A percentile compares a stretch with the other conserved stretches of the same genome.
Conservation (phyloP, 1,284 basidiomycete genomes). For the Phellinidium pouzarii region DNA sequence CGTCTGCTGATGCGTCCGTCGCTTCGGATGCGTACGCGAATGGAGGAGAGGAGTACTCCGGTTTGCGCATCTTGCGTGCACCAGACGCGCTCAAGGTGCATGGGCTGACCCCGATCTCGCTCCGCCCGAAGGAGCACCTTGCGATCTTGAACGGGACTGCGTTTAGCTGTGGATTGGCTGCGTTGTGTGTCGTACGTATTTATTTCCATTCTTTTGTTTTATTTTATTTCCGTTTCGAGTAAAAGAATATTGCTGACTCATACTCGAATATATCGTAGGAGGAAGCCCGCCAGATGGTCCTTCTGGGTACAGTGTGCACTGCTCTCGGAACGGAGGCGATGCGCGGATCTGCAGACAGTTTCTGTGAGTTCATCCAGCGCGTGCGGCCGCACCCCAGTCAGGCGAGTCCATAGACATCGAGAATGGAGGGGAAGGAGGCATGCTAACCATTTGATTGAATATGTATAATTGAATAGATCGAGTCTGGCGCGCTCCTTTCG, state of each 20-base stretch:
- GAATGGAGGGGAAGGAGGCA: too few relatives aligned
- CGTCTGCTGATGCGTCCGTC: not conserved
- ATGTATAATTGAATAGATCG: too few relatives aligned
- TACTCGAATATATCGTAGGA: slow-evolving; percentile 26
- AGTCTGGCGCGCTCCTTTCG: slow-evolving; percentile 64
- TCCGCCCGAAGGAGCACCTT: slow-evolving; percentile 78
- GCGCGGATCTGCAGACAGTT: slow-evolving; percentile 63
- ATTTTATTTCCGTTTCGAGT: slow-evolving; percentile 39
- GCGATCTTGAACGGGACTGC: slow-evolving; percentile 81
- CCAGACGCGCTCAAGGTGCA: slow-evolving; percentile 61
- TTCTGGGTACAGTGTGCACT: slow-evolving; percentile 72
- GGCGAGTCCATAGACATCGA: slow-evolving; percentile 33
- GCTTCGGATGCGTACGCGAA: slow-evolving; percentile 39
- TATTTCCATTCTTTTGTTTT: slow-evolving; percentile 23
- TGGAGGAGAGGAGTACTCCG: slow-evolving; percentile 30
- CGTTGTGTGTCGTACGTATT: slow-evolving; percentile 32
- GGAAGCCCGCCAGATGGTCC: slow-evolving; percentile 65
- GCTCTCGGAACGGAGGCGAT: slow-evolving; percentile 83
- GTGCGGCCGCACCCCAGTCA: slow-evolving; percentile 84
- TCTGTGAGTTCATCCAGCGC: slow-evolving; percentile 77
- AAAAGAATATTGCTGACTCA: slow-evolving; percentile 51
- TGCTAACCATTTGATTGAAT: too few relatives aligned
- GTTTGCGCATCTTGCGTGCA: slow-evolving; percentile 53
- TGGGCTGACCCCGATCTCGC: slow-evolving; percentile 58
- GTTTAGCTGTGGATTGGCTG: slow-evolving; percentile 51